Evolutionary conservation across 2,329 filamentous ascomycete species (phyloP), one percentile per base, ranked within the genome.

Genomic region (Aspergillus puulaauensis): DNA sequence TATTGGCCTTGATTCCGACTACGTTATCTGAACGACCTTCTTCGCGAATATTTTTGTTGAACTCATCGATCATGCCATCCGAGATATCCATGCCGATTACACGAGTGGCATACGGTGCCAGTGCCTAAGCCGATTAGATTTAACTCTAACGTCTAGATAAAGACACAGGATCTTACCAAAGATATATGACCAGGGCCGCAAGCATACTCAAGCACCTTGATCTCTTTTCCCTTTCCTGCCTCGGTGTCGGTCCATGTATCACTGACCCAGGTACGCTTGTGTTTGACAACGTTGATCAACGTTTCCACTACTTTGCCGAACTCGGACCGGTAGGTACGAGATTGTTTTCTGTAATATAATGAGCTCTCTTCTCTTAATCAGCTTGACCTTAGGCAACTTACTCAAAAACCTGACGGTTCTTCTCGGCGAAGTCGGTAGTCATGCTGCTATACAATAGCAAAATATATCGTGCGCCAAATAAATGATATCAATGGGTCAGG

Each of bases 121-220:
- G 78, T 14, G 84, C 79, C 83, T 66, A 39, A 23, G 40, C 31
- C n/a, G 11, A 40, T 62, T 40, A 64, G 54, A 33, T n/a, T 12
- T 27, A 15, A 37, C 15, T 11, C 21, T n/a, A 19, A 7, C 15
- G 4, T 14, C 17, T n/a, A 19, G 8, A 52, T 49, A 21, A 41
- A 8, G 24, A 33, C 3, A 55, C n/a, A 27, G 24, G 50, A 6
- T 74, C 80, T 64, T 69, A 89, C 87, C 71, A 82, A 80, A 12
- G 87, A 88, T 61, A 90, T 78, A 54, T 84, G 73, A 2, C 88
- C 88, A 6, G 87, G 87, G 8, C 90, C 90, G 68, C 89, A 92
- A 15, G 90, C 90, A 72, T 92, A 93, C 70, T 93, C 90, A 2
- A 92, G 77, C 19, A 91, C 73, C 46, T 82, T 81, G 43, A 85